Conservation (phyloP, 2,329 filamentous ascomycete genomes). For the Elsinoe batatas region DNA sequence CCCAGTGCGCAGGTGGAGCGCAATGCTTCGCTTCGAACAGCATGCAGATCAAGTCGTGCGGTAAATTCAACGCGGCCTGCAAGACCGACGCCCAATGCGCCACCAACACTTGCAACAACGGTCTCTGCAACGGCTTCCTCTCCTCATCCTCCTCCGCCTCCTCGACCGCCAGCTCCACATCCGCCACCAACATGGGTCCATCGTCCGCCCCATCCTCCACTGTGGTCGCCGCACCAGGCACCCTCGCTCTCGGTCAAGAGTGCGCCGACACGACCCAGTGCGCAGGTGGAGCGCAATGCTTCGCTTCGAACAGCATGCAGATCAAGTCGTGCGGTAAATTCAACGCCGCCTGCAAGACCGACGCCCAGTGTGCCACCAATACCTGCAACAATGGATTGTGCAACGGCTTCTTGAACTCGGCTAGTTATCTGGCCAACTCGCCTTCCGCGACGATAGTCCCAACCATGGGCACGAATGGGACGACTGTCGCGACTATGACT, state of each 20-base stretch:
- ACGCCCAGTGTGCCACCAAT: conserved; percentile 21
- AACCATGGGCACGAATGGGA: not conserved
- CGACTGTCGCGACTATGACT: not conserved
- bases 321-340: conserved; percentile 20
- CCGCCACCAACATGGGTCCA: too few relatives aligned
- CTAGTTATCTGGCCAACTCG: conserved; percentile 1
- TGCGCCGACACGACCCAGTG: conserved; percentile 19
- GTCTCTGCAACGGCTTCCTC: conserved; percentile 20
- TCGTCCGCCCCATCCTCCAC: not conserved
- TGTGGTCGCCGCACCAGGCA: conserved; percentile 15
- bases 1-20: conserved; percentile 18
- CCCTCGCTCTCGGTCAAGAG: conserved; percentile 17
- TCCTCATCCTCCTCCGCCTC: conserved; percentile 3
- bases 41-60: conserved; percentile 17
- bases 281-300: conserved; percentile 18
- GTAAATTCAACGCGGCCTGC: conserved; percentile 22
- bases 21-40: conserved; percentile 19
- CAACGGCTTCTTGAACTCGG: conserved; percentile 16
- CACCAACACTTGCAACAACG: conserved; percentile 21
- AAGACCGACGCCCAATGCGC: conserved; percentile 19
- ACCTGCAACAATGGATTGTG: conserved; percentile 21
- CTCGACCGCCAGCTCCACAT: not conserved
- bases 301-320: conserved; percentile 14
- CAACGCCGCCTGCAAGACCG: conserved; percentile 19
- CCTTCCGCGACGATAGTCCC: not conserved